Evolutionary conservation across 2,329 filamentous ascomycete species (phyloP), one percentile per base, ranked within the genome.

Genomic region (Onygenales sp.): DNA sequence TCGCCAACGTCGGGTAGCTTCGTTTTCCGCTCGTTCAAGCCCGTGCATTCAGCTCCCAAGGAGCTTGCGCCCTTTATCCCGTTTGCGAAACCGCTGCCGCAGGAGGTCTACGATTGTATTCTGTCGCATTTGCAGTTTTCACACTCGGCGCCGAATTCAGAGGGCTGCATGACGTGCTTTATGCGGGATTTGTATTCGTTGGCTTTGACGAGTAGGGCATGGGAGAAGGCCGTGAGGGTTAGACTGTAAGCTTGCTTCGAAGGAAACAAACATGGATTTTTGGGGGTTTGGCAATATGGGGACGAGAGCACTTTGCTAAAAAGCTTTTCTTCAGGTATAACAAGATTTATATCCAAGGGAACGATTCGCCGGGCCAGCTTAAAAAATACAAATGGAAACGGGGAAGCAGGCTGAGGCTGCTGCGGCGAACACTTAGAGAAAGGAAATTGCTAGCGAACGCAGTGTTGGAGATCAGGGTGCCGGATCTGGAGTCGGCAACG

Each of bases 71-170:
- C 10, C 44, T 71, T 0, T 27, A 27, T 27, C 21, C 21, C 21
- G 21, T 27, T 27, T 73, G 78, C 59, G 71, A 75, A 54, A 68
- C 69, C 14, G 7, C 58, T 83, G 6, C 79, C 80, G 0, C 65
- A 71, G 45, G 75, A 79, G 55, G 74, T 82, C 4, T 81, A 80
- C 56, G 74, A 79, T 53, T 77, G 73, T 53, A 78, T 83, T 39
- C 57, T 82, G 9, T 65, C 70, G 36, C 75, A 80, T 53, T 61
- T 83, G 39, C 70, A 77, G 52, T 59, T 63, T 7, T 58, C 77
- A 31, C 74, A 82, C 59, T 62, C 67, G 11, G 64, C 62, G 6
- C 60, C 68, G 10, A 60, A 64, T 34, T 67, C 70, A 39, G 60
- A 66, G 21, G 69, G 75, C 36, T 81, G 80, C 61, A 67, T 74